These are phyloP conservation scores for Parathielavia appendiculata DNA, from an alignment of 495 filamentous ascomycete genomes.

Conservation along the genomic window DNA sequence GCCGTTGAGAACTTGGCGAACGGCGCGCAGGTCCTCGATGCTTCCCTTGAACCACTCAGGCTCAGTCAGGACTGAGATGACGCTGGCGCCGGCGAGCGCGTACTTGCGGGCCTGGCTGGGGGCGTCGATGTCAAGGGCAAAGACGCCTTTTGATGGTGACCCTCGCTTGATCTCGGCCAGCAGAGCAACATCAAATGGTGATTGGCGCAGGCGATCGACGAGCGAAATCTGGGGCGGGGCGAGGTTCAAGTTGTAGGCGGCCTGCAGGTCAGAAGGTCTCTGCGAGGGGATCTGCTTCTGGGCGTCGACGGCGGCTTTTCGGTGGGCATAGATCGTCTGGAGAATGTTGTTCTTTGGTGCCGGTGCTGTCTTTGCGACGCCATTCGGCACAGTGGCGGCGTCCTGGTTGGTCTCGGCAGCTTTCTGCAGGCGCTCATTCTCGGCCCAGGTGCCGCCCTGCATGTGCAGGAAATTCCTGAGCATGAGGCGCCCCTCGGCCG, in stretches of 20 bases:
- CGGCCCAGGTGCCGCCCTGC: slow-evolving; percentile 84
- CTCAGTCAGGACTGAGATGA: slow-evolving; percentile 96
- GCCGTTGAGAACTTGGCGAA: slow-evolving; percentile 79
- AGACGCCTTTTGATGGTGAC: slow-evolving; percentile 93
- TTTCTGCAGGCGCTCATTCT: slow-evolving; percentile 57
- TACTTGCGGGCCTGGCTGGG: slow-evolving; percentile 88
- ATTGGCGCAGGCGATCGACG: slow-evolving; percentile 68
- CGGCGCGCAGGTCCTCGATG: slow-evolving; percentile 86
- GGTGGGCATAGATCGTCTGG: slow-evolving; percentile 84
- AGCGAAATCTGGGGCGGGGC: slow-evolving; percentile 83
- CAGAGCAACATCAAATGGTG: slow-evolving; percentile 74
- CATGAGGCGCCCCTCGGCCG: slow-evolving; percentile 81
- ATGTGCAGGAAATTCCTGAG: slow-evolving; percentile 86
- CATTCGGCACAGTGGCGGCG: background rate
- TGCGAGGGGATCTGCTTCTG: slow-evolving; percentile 87
- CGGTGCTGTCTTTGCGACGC: slow-evolving; percentile 23
- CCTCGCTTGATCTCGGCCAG: slow-evolving; percentile 97
- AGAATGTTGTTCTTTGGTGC: slow-evolving; percentile 77
- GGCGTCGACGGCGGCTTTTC: slow-evolving; percentile 66
- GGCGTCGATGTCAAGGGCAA: slow-evolving; percentile 79
- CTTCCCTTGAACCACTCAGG: slow-evolving; percentile 98
- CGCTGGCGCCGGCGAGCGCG: slow-evolving; percentile 87
- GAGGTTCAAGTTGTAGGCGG: slow-evolving; percentile 74
- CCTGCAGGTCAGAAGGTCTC: slow-evolving; percentile 78
- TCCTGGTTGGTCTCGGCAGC: slow-evolving; percentile 19